Conservation (phyloP, 2,329 filamentous ascomycete species). For the Cadophora gregata region DNA sequence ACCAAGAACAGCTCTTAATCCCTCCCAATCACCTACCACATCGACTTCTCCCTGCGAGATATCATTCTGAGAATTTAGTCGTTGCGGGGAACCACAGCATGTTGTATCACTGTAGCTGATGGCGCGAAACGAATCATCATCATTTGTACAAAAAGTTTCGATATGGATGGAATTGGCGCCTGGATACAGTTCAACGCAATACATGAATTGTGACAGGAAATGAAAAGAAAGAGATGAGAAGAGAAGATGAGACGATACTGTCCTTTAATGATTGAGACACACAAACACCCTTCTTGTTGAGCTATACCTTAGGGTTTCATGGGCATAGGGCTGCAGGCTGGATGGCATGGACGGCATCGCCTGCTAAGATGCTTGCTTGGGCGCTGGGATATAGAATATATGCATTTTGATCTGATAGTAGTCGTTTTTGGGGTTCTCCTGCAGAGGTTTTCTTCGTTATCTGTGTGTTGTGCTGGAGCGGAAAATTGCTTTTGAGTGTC, state of each 20-base stretch:
- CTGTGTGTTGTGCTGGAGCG: background rate
- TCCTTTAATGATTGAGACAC: conserved; percentile 34
- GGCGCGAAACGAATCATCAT: conserved; percentile 17
- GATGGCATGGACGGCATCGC: background rate
- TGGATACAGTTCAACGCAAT: background rate
- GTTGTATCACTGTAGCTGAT: conserved; percentile 12
- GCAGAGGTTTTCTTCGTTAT: background rate
- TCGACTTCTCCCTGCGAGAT: background rate
- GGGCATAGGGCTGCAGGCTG: conserved; percentile 26
- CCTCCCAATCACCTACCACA: background rate
- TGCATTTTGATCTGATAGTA: background rate
- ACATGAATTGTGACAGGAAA: conserved; percentile 4
- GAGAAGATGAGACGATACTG: conserved; percentile 28
- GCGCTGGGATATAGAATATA: conserved; percentile 13
- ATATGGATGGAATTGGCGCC: conserved; percentile 9
- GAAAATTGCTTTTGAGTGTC: background rate
- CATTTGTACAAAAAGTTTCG: conserved; percentile 30
- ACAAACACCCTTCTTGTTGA: conserved; percentile 18
- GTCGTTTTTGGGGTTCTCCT: background rate
- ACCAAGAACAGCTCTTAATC: conserved; percentile 59
- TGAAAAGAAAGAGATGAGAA: conserved; percentile 17
- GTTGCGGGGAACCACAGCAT: background rate
- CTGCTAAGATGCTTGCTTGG: conserved; percentile 24
- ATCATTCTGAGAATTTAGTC: background rate
- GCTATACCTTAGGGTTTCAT: conserved; percentile 26